These are phyloP conservation scores for Schizosaccharomyces cryophilus DNA, from an alignment of 805 yeast species.

Conservation along the genomic window DNA sequence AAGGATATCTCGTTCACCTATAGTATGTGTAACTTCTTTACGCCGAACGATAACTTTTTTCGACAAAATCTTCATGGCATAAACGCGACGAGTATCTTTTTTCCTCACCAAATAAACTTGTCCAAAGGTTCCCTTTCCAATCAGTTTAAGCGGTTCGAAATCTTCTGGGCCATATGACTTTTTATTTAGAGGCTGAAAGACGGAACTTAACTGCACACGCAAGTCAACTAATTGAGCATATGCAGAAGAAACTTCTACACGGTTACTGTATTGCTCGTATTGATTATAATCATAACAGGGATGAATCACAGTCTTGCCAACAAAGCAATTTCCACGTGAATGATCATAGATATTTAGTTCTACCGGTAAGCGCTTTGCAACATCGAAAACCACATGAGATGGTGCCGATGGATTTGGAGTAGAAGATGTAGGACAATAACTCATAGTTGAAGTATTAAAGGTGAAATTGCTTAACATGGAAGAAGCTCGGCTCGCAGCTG, in stretches of 20 bases:
- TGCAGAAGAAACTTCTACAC: neutral
- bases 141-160: slow-evolving; percentile 67
- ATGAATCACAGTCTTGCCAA: neutral
- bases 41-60: slow-evolving; percentile 88
- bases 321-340: neutral
- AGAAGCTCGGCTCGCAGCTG: neutral
- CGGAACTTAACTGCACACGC: neutral
- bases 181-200: neutral
- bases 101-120: slow-evolving; percentile 91
- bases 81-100: slow-evolving; percentile 67
- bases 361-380: neutral
- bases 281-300: neutral
- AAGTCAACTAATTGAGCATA: neutral
- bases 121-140: slow-evolving; percentile 95
- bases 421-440: neutral
- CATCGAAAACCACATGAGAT: neutral
- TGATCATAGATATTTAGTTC: neutral
- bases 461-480: neutral
- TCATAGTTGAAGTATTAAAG: neutral
- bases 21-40: slow-evolving; percentile 93
- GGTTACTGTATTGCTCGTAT: neutral
- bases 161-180: slow-evolving; percentile 61
- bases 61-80: slow-evolving; percentile 91
- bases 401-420: neutral
- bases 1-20: slow-evolving; percentile 84